These are phyloP conservation scores for Nothophoma quercina DNA, from an alignment of 2,329 filamentous ascomycete genomes.

Conservation along the genomic window DNA sequence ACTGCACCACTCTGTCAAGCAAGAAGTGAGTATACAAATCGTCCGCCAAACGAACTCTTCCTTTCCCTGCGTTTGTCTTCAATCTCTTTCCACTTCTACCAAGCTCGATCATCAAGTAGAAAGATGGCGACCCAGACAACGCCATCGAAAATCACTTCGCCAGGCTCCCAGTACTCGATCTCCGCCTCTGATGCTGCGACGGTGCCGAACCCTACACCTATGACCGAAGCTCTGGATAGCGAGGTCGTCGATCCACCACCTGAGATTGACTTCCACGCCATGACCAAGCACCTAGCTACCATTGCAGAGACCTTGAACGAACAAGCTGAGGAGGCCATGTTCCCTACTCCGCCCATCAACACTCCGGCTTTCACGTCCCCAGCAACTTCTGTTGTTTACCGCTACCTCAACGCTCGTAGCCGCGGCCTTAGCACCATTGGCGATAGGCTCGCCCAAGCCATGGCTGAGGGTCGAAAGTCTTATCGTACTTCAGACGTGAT, in stretches of 20 bases:
- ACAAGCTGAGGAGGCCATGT: constrained; percentile 37
- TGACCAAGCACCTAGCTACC: constrained; percentile 37
- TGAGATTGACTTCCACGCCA: constrained; percentile 34
- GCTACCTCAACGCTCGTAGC: constrained; percentile 20
- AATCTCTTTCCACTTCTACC: neutral
- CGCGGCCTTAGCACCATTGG: constrained; percentile 79
- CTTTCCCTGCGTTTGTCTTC: neutral
- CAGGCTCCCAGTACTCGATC: constrained; percentile 31
- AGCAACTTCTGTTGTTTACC: constrained; percentile 31
- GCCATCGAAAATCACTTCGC: constrained; percentile 27
- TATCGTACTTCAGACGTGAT: constrained; percentile 23
- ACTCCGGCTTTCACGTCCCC: constrained; percentile 39
- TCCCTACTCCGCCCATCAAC: constrained; percentile 42
- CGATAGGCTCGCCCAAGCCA: constrained; percentile 81
- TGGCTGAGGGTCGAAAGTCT: constrained; percentile 28
- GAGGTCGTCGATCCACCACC: constrained; percentile 23
- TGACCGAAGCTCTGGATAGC: constrained; percentile 25
- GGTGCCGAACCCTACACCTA: constrained; percentile 38
- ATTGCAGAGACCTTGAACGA: constrained; percentile 45
- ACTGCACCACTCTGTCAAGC: neutral
- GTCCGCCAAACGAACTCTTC: neutral
- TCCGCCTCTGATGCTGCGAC: constrained; percentile 26
- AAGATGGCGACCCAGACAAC: constrained; percentile 7
- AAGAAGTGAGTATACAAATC: neutral
- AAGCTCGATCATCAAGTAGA: neutral